Evolutionary conservation across 371 early-diverging fungal species (phyloP).

Genomic region (Batkoa obscura): DNA sequence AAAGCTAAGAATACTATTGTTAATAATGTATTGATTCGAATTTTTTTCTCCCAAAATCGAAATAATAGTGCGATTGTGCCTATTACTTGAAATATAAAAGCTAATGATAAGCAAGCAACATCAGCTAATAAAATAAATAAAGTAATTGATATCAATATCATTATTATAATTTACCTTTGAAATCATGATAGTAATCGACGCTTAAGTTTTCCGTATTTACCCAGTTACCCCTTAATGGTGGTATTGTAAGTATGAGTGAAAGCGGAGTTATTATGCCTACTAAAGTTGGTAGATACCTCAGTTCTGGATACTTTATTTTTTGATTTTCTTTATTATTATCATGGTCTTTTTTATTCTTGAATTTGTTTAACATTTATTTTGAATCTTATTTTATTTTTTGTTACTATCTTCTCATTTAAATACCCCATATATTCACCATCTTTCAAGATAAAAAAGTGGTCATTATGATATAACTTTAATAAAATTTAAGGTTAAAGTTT

Average conservation of each 20-base stretch:
- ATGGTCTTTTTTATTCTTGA: too few species aligned
- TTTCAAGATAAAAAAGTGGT: too few species aligned
- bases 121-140: too few species aligned
- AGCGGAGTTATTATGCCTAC: background rate
- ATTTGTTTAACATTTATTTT: too few species aligned
- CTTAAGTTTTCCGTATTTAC: background rate
- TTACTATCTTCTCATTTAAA: too few species aligned
- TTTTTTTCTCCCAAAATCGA: background rate
- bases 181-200: background rate
- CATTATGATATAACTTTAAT: too few species aligned
- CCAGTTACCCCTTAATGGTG: conserved; percentile 3
- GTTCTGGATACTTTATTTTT: too few species aligned
- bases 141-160: too few species aligned
- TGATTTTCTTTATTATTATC: too few species aligned
- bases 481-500: too few species aligned
- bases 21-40: background rate
- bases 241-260: background rate
- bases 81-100: background rate
- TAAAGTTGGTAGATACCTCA: background rate
- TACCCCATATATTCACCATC: too few species aligned
- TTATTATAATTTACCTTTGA: background rate
- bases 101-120: background rate
- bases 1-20: background rate
- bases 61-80: background rate
- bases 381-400: too few species aligned